Evolutionary conservation across 1,284 basidiomycete species (phyloP), one percentile per base, ranked within the genome.

Genomic region (Heterobasidion occidentale): DNA sequence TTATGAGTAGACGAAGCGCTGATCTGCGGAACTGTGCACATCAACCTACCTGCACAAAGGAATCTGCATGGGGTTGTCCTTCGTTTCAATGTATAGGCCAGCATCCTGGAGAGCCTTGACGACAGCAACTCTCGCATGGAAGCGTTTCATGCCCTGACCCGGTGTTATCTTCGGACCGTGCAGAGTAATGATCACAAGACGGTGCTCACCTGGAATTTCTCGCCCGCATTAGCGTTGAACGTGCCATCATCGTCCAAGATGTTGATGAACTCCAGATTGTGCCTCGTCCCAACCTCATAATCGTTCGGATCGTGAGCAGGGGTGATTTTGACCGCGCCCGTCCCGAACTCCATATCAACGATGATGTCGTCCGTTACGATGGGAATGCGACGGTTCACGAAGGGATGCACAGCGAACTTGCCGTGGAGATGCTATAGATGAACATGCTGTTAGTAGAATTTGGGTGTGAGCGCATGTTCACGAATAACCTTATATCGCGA

Each of bases 271-370:
- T 92, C 87, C 48, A 99, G 79, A 11, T 89, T 84, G 71, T 99
- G 94, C 49, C 96, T 77, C 66, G 85, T 70, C 36, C 94, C 97
- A 63, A 96, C 94, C 65, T 96, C 94, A 71, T 97, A 99, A 80
- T 99, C 96, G 69, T 97, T 97, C 42, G 87, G 90, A 70, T 99
- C 97, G 70, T 99, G 97, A 0, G 96, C 97, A n/a, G 97, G 97
- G 0, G 97, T 99, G 69, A 99, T 99, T 77, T 99, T 99, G 58
- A 99, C 96, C 6, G 96, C 97, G 73, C 97, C 97, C 33, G 97
- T 99, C 55, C 97, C 97, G 64, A 99, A 98, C 45, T 83, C 81
- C 88, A 94, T 98, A 71, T 99, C 96, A 61, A 98, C 96, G 55
- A 79, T 78, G 56, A 73, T 68, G 46, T 79, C 74, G 68, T 99